Base-by-base conservation (phyloP, 345 rosid genomes). In the Tarenaya hassleriana region DNA sequence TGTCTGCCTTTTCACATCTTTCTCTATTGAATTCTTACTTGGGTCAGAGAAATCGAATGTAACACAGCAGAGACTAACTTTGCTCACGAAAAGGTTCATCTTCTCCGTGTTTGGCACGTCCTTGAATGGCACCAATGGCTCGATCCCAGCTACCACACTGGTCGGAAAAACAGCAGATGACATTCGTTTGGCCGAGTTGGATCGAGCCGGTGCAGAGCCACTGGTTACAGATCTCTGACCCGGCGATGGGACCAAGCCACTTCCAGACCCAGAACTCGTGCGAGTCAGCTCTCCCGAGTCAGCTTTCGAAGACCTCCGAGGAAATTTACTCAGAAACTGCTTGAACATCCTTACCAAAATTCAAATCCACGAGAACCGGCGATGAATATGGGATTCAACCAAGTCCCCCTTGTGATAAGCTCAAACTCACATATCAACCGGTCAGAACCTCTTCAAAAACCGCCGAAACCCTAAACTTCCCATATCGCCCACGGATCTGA, bases 51-150 rank as follows among this genome's bases (percentile, higher is more conserved):
- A 84, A 78, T 88, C 97, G 18, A 84, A 88, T 1, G 79, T 78
- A 16, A 82, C 92, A 20, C 95, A 88, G 64, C 97, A 88, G n/a
- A 88, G 75, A 51, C 97, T 88, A 10, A 82, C 83, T 77, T 88
- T 88, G 34, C 91, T 84, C 39, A 82, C 88, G 35, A 88, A 88
- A 48, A 88, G 84, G 50, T 77, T 84, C 76, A 84, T 67, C 60
- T 76, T 82, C 64, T 88, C 97, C 2, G 81, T 61, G 68, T 24
- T 76, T 0, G 81, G 77, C 21, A 85, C 97, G 13, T 85, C 84
- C 42, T 84, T 88, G 68, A 88, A 88, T 0, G 96, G 88, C 35
- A 88, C 74, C 63, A 84, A 64, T 0, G 96, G 96, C 67, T 88
- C 96, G 37, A 84, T 84, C 35, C 88, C 91, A 11, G 95, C 82